Conservation (phyloP, 1,139 yeast genomes). For the Yamadazyma diddensiae region DNA sequence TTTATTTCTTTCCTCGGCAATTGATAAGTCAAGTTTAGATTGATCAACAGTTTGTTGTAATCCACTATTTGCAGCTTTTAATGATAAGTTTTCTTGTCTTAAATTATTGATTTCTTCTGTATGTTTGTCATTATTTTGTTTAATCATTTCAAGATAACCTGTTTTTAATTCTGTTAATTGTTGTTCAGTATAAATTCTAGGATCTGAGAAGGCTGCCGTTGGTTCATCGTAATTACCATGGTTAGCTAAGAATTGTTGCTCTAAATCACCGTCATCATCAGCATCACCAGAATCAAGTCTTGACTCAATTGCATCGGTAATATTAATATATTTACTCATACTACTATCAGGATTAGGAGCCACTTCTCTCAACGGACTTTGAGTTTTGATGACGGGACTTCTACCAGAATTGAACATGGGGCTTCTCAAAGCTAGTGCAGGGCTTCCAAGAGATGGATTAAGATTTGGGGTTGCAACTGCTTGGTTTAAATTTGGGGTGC, state of each 20-base stretch:
- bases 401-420: too few relatives aligned
- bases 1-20: conserved; percentile 3
- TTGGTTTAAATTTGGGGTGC: too few relatives aligned
- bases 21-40: conserved; percentile 1
- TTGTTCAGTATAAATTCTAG: conserved; percentile 5
- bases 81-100: conserved; percentile 1
- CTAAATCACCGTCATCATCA: conserved; percentile 1
- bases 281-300: conserved; percentile 1
- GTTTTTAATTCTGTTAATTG: conserved; percentile 4
- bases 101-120: conserved; percentile 2
- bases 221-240: conserved; percentile 6
- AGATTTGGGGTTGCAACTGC: too few relatives aligned
- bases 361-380: background rate
- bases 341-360: too few relatives aligned
- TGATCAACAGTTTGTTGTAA: background rate
- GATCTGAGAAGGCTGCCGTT: conserved; percentile 7
- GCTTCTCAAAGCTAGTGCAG: too few relatives aligned
- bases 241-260: background rate
- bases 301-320: conserved; percentile 7
- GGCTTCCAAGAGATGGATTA: too few relatives aligned
- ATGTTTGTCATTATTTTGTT: conserved; percentile 2
- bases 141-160: conserved; percentile 1
- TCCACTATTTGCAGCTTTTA: background rate
- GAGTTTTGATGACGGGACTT: too few relatives aligned
- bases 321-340: conserved; percentile 7